Percentiles rank a stretch among this genome's conserved stretches.
Evolutionary conservation across 768 basidiomycete genomes (phyloP).

Genomic region (Galerina sulciceps): DNA sequence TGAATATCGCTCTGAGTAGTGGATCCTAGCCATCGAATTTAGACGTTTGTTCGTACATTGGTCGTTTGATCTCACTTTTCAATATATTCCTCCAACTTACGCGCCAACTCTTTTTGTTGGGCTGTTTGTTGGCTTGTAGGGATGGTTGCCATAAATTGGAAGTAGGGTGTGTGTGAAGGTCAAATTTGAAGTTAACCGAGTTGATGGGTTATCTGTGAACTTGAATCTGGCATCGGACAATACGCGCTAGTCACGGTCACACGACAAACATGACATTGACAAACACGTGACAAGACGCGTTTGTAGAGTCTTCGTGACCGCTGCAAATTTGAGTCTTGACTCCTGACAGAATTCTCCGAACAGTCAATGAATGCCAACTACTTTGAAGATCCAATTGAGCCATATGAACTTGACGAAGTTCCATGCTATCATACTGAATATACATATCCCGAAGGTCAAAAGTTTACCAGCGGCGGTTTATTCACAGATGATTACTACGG

Average conservation of each 20-base stretch:
- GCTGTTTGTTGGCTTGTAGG: conserved; percentile 32
- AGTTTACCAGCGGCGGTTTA: background rate
- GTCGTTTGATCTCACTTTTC: conserved; percentile 56
- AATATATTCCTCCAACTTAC: conserved; percentile 75
- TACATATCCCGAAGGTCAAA: background rate
- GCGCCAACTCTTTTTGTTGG: conserved; percentile 45
- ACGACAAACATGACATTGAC: conserved; percentile 7
- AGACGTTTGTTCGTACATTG: conserved; percentile 6
- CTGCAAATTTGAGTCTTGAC: background rate
- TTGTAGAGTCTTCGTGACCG: background rate
- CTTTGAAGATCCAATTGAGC: conserved; percentile 17
- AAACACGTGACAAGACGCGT: conserved; percentile 29
- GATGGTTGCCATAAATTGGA: conserved; percentile 20
- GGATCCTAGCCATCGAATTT: conserved; percentile 58
- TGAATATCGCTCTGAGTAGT: conserved; percentile 90
- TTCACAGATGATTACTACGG: conserved; percentile 17
- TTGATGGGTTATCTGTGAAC: background rate
- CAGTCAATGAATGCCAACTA: conserved; percentile 14
- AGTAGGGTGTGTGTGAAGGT: background rate
- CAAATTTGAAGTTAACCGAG: background rate
- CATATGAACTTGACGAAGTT: background rate
- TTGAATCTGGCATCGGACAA: background rate
- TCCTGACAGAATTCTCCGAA: too few species aligned
- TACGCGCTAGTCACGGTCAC: conserved; percentile 27
- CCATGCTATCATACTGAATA: background rate